phyloP scores from a whole-genome alignment of 2,329 filamentous ascomycete species.

The Trichoderma koningiopsis region DNA sequence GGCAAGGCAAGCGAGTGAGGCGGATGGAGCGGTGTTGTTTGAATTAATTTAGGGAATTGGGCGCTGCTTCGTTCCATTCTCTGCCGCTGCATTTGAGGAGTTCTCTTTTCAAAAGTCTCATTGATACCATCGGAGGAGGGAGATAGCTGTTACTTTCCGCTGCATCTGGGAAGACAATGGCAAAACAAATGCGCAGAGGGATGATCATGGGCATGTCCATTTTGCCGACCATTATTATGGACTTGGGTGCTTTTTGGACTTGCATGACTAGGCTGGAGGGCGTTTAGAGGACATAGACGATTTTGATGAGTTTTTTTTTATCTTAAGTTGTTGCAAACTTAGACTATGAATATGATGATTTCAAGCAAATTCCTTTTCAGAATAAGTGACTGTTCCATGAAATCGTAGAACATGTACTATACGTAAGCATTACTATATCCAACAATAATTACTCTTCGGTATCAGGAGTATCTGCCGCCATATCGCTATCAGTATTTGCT shows the following conservation, averaged over 20 bases:
- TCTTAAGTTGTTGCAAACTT: conserved; percentile 30
- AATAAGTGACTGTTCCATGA: neutral
- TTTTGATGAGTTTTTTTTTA: conserved; percentile 39
- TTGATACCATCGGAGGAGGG: conserved; percentile 28
- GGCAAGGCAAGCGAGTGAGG: conserved; percentile 9
- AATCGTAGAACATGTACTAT: neutral
- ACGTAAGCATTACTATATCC: neutral
- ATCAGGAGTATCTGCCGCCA: conserved; percentile 11
- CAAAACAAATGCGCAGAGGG: conserved; percentile 14
- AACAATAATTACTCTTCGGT: neutral
- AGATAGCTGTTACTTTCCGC: neutral
- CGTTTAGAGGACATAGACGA: conserved; percentile 46
- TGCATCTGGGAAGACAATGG: conserved; percentile 17
- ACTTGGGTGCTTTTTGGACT: conserved; percentile 32
- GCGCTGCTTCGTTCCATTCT: conserved; percentile 22
- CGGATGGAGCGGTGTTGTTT: conserved; percentile 30
- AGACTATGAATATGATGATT: conserved; percentile 31
- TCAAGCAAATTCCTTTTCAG: no score
- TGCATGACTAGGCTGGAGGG: conserved; percentile 40
- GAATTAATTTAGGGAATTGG: conserved; percentile 22
- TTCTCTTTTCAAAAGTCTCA: conserved; percentile 27
- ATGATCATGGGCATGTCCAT: conserved; percentile 19
- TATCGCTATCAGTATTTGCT: conserved; percentile 20
- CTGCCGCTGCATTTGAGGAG: conserved; percentile 22
- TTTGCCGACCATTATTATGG: conserved; percentile 26